Conservation (phyloP, 306 rosid species). For the Morella rubra region DNA sequence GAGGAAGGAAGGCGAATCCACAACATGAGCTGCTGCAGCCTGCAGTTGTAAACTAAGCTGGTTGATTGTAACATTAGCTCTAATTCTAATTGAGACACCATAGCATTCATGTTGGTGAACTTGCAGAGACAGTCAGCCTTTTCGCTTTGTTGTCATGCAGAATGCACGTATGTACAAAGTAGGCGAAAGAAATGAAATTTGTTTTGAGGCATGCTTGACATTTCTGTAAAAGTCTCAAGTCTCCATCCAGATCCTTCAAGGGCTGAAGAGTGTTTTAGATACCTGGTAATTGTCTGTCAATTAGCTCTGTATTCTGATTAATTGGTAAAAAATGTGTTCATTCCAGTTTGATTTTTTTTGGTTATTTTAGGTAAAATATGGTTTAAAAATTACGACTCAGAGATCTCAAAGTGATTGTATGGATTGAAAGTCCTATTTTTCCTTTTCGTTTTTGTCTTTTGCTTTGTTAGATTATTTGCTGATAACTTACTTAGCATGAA, state of each 20-base stretch:
- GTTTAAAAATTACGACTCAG: no score
- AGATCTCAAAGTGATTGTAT: no score
- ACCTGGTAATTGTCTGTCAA: no score
- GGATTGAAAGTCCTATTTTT: background rate
- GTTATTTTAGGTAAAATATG: no score
- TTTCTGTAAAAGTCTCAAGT: slow-evolving; percentile 13
- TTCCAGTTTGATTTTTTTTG: no score
- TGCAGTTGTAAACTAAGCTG: background rate
- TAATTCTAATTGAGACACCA: background rate
- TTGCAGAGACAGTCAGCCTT: background rate
- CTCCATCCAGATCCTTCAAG: background rate
- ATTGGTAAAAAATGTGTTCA: background rate
- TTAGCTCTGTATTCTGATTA: no score
- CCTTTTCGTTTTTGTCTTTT: no score
- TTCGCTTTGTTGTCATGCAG: background rate
- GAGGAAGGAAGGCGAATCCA: slow-evolving; percentile 41
- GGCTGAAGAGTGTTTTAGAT: background rate
- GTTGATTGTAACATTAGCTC: slow-evolving; percentile 18
- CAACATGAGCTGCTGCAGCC: slow-evolving; percentile 7
- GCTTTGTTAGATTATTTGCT: no score
- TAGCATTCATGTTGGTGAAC: slow-evolving; percentile 11
- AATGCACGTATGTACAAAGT: slow-evolving; percentile 9
- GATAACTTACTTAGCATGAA: no score
- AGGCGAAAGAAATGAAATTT: slow-evolving; percentile 10
- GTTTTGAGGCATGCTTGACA: slow-evolving; percentile 6